Evolutionary conservation across 2,329 filamentous ascomycete genomes (phyloP).

Genomic region (Sporothrix inflata): DNA sequence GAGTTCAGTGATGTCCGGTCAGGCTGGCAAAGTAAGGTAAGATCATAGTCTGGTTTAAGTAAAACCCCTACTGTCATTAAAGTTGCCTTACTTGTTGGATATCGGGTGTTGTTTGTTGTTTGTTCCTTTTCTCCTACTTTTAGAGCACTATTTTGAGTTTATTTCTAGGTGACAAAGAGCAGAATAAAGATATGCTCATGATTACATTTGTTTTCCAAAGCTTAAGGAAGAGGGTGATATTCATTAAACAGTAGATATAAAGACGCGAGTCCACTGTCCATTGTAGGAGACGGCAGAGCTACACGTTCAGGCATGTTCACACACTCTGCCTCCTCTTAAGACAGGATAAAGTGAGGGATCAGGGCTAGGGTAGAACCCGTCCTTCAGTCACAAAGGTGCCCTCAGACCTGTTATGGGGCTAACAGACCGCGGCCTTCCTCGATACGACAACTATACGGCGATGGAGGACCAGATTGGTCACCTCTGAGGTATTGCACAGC

Average conservation of each 20-base stretch:
- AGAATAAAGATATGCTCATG: no score
- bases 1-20: not conserved
- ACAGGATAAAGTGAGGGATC: not conserved
- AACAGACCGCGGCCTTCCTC: not conserved
- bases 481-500: not conserved
- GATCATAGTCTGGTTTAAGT: not conserved
- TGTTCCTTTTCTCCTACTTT: no score
- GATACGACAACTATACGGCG: not conserved
- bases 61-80: not conserved
- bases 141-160: no score
- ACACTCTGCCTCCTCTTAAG: not conserved
- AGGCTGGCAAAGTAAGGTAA: not conserved
- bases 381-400: not conserved
- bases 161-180: no score
- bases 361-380: not conserved
- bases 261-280: not conserved
- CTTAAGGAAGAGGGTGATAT: no score
- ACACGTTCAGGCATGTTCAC: not conserved
- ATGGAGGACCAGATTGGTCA: not conserved
- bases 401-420: not conserved
- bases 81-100: no score
- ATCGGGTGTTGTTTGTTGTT: no score
- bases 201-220: no score
- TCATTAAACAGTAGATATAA: not conserved
- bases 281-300: not conserved